Evolutionary conservation across 2,329 filamentous ascomycete species (phyloP), one percentile per base, ranked within the genome.

Genomic region (Clarireedia hainanense): DNA sequence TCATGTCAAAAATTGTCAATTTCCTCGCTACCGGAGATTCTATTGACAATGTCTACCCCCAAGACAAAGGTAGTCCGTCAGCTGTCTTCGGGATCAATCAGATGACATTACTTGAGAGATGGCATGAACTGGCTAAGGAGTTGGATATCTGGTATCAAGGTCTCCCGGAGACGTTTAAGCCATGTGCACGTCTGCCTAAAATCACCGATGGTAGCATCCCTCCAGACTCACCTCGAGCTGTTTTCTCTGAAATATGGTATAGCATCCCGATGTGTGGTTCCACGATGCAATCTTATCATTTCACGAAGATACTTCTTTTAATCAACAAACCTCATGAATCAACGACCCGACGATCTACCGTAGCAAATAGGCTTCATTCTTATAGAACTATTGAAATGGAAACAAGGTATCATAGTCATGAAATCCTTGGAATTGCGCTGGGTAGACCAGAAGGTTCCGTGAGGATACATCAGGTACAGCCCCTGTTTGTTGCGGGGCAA

Each of bases 201-300:
- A 47, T 67, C 10, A 60, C 49, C 2, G 58, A 65, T 51, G 58
- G 58, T 40, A 65, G 56, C 42, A 37, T 63, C 24, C 56, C 61
- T 3, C 2, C 20, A 12, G 63, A 64, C 47, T 64, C 63, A 20
- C 55, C 62, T 14, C 70, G 55, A 72, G 66, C 66, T 47, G 72
- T 72, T 56, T 79, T 77, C 67, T 74, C 69, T 0, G 80, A 84
- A 64, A 75, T 84, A 12, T 86, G 83, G 81, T 85, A 83, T 66
- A 76, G 77, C 52, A 73, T 81, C 0, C 76, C 82, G 0, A 79
- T 86, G 74, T 86, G 82, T 68, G 81, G 80, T 0, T 81, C 82
- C 2, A 81, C 81, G 1, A 85, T 85, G 76, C 81, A 85, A 63
- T 77, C 76, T 57, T 85, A 84, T 60, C 80, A 86, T 63, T 85